Conservation (phyloP, 306 rosid genomes). For the Vigna unguiculata region DNA sequence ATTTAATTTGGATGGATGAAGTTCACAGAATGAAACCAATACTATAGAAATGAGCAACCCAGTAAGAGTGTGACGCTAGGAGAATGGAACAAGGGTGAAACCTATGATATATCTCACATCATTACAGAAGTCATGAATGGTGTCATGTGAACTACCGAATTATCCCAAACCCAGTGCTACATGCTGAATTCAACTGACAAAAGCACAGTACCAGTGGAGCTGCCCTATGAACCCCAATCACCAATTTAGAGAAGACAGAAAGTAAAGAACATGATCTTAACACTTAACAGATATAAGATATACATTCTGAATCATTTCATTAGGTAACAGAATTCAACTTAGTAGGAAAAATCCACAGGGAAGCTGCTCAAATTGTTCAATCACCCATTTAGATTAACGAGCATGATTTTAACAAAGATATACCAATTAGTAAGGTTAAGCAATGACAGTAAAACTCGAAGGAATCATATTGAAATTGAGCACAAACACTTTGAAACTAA, state of each 20-base stretch:
- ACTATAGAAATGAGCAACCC: background rate
- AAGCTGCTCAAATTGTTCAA: background rate
- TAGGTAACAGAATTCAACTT: background rate
- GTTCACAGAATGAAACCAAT: constrained; percentile 6
- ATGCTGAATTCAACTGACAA: background rate
- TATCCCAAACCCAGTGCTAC: background rate
- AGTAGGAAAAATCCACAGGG: background rate
- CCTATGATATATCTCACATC: background rate
- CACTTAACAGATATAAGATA: background rate
- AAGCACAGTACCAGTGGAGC: background rate
- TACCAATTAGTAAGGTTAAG: constrained; percentile 26
- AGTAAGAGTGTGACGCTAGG: background rate
- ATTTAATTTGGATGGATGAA: constrained; percentile 12
- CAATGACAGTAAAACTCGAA: background rate
- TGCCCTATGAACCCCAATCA: background rate
- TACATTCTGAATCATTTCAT: background rate
- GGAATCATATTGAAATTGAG: background rate
- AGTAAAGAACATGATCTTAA: background rate
- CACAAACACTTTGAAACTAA: background rate
- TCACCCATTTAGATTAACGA: background rate
- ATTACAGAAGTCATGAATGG: background rate
- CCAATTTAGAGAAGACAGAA: background rate
- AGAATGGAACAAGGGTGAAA: background rate
- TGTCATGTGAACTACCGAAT: background rate
- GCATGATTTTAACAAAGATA: constrained; percentile 1